Percentiles rank a stretch among this genome's conserved stretches.
phyloP scores from a whole-genome alignment of 148 eudicot species.

The Selenicereus undatus region DNA sequence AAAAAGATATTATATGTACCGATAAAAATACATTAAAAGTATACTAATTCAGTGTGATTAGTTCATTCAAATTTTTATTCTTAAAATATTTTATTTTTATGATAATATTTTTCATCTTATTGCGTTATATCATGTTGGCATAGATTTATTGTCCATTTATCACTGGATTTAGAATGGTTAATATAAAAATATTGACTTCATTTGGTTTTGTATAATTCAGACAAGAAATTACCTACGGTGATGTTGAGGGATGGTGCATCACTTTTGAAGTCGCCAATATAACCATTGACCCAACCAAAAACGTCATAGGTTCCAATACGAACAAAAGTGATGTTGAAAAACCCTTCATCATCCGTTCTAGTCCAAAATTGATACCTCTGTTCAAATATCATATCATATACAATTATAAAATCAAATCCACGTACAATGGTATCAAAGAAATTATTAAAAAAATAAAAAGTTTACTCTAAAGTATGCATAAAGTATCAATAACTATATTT shows the following conservation, averaged over 20 bases:
- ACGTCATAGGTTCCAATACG: constrained; percentile 53
- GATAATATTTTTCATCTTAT: background rate
- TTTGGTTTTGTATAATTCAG: too few species aligned
- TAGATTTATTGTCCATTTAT: too few species aligned
- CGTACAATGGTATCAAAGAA: background rate
- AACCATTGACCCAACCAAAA: constrained; percentile 68
- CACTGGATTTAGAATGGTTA: too few species aligned
- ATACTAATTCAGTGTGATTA: background rate
- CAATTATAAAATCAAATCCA: background rate
- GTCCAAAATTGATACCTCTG: constrained; percentile 87
- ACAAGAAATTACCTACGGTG: constrained; percentile 40
- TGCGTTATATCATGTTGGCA: too few species aligned
- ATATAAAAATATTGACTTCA: too few species aligned
- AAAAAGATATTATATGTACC: too few species aligned
- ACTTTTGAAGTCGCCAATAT: constrained; percentile 60
- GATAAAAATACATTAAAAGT: background rate
- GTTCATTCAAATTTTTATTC: too few species aligned
- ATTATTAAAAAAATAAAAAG: too few species aligned
- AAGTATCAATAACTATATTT: too few species aligned
- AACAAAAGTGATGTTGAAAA: constrained; percentile 44
- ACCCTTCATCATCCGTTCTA: constrained; percentile 47
- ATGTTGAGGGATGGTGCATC: constrained; percentile 34
- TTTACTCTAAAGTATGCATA: too few species aligned
- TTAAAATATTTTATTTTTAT: too few species aligned
- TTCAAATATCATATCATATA: background rate